Percentiles rank a stretch among this genome's conserved stretches.
phyloP scores from a whole-genome alignment of 208 protist genomes.

The Trypanosomatidae sp. region DNA sequence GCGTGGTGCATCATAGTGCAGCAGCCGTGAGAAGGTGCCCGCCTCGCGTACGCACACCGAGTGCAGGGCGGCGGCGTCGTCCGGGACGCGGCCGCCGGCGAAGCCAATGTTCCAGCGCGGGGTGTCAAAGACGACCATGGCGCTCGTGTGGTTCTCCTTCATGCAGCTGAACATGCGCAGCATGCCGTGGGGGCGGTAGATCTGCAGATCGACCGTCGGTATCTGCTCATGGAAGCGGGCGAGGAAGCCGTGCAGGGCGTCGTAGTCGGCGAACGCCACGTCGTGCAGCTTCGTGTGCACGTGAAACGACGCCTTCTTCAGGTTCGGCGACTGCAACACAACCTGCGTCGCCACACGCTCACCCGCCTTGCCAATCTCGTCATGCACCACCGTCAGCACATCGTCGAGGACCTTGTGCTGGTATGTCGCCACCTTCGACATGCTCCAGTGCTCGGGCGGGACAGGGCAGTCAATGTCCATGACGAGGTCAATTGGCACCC shows the following conservation, averaged over 20 bases:
- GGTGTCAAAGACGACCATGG: constrained; percentile 66
- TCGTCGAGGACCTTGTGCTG: constrained; percentile 67
- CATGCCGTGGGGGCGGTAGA: constrained; percentile 77
- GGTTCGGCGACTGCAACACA: constrained; percentile 77
- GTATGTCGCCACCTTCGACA: constrained; percentile 52
- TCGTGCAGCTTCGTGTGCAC: constrained; percentile 79
- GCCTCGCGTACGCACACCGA: constrained; percentile 52
- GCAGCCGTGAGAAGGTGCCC: constrained; percentile 47
- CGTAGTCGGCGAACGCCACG: constrained; percentile 70
- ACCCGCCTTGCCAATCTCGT: constrained; percentile 60
- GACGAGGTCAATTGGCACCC: constrained; percentile 67
- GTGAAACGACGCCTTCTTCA: constrained; percentile 85
- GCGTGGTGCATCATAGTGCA: constrained; percentile 45
- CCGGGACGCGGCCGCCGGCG: constrained; percentile 33
- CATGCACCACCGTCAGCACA: constrained; percentile 25
- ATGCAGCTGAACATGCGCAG: constrained; percentile 80
- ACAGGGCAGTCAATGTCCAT: constrained; percentile 80
- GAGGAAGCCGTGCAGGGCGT: constrained; percentile 71
- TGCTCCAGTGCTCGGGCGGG: constrained; percentile 74
- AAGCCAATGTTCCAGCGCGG: constrained; percentile 72
- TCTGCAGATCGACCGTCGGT: constrained; percentile 66
- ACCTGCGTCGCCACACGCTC: constrained; percentile 69
- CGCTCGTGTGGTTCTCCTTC: constrained; percentile 85
- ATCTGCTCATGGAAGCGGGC: constrained; percentile 51
- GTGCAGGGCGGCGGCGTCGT: constrained; percentile 57